Base-by-base conservation (phyloP, 2,329 filamentous ascomycete genomes). In the Didymella glomerata region DNA sequence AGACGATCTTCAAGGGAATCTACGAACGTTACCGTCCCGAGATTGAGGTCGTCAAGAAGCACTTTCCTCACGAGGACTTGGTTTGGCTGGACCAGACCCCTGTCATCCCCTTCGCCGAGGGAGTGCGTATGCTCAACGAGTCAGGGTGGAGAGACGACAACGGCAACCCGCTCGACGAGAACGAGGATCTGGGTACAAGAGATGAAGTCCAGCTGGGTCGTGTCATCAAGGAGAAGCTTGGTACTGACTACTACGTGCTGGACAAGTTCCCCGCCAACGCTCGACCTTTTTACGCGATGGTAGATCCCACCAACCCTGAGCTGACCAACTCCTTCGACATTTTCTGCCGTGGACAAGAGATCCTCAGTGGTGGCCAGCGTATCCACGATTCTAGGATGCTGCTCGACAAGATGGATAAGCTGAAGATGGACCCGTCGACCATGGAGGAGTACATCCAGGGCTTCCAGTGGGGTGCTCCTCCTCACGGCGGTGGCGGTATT, bases 261-360 rank as follows among this genome's bases (percentile, higher is more conserved):
- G 93, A 97, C 83, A 96, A 96, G 73, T 97, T 97, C 81, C 93
- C 93, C 0, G 82, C 86, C 22, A 89, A 87, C 7, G 93, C 91
- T 2, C 87, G 93, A 42, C 93, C 93, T 0, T 97, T 97, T 79
- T 97, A 97, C 73, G 92, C 93, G 1, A 93, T 96, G 85, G 89
- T 89, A 27, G 91, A 96, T 63, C 85, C 89, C 1, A 82, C 88
- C 16, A 86, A 96, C 70, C 82, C 86, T 13, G 83, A 85, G 32
- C 87, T 88, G 75, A 97, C 93, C 49, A 96, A 96, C 75, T 96
- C 93, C 0, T 97, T 97, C 69, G 93, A 97, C 75, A 96, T 97
- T 57, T 97, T 97, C 79, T 85, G 97, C 42, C 90, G 93, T 28
- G 93, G 93, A 0, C 93, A 97, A 72, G 93, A 97, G 76, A 95